Evolutionary conservation across 805 yeast genomes (phyloP).

Genomic region (Wickerhamomyces bovis): DNA sequence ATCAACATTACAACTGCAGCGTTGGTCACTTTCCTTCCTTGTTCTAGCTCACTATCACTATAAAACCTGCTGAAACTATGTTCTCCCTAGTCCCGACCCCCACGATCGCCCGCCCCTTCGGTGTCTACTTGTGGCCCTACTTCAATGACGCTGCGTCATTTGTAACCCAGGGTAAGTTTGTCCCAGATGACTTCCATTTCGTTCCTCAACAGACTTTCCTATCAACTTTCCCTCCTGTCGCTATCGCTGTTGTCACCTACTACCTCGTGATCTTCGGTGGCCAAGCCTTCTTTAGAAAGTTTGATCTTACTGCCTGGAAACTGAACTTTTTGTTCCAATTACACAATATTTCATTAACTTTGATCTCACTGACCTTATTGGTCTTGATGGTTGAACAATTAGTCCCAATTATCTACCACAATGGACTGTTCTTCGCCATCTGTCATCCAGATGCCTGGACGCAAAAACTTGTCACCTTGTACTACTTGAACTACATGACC

Average conservation of each 20-base stretch:
- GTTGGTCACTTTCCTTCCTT: too few relatives aligned
- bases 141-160: constrained; percentile 45
- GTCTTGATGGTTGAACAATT: constrained; percentile 77
- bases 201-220: constrained; percentile 59
- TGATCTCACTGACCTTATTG: constrained; percentile 59
- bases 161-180: constrained; percentile 45
- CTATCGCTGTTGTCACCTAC: constrained; percentile 56
- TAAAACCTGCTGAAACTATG: too few relatives aligned
- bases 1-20: neutral
- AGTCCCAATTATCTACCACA: constrained; percentile 62
- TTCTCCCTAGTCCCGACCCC: constrained; percentile 28
- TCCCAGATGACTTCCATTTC: constrained; percentile 65
- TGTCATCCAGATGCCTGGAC: constrained; percentile 79
- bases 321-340: constrained; percentile 73
- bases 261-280: constrained; percentile 85
- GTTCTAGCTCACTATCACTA: too few relatives aligned
- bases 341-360: constrained; percentile 75
- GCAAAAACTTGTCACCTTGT: constrained; percentile 72
- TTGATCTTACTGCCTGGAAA: constrained; percentile 69
- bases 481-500: constrained; percentile 87
- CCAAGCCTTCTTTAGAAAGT: constrained; percentile 48
- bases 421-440: constrained; percentile 81
- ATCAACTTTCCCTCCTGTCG: constrained; percentile 56
- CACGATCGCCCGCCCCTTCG: constrained; percentile 73
- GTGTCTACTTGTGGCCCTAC: constrained; percentile 59